Percentiles rank a stretch among this genome's conserved stretches.
phyloP scores from a whole-genome alignment of 352 stramenopile species.

The Poterioochromonas sp. region DNA sequence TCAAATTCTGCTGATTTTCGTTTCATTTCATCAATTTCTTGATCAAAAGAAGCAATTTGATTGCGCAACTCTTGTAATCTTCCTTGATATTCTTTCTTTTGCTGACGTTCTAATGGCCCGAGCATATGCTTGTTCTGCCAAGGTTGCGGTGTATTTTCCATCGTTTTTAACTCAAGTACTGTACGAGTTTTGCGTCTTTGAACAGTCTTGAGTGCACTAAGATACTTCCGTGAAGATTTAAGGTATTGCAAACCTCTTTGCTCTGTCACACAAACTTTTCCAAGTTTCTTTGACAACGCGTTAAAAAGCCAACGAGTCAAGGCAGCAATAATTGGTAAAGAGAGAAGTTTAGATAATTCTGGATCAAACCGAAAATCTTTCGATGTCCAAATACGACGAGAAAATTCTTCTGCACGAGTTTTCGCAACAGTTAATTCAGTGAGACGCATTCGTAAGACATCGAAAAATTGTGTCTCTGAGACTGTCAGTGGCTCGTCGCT shows the following conservation, averaged over 20 bases:
- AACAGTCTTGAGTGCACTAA: background rate
- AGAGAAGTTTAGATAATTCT: constrained; percentile 12
- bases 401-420: constrained; percentile 13
- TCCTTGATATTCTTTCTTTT: background rate
- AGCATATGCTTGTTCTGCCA: constrained; percentile 9
- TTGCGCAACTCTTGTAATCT: background rate
- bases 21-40: constrained; percentile 4
- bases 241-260: constrained; percentile 9
- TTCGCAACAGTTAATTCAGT: constrained; percentile 10
- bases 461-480: constrained; percentile 25
- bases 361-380: constrained; percentile 7
- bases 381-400: constrained; percentile 12
- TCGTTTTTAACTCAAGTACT: background rate
- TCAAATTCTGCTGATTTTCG: background rate
- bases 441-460: constrained; percentile 19
- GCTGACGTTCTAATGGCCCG: background rate
- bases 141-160: constrained; percentile 3
- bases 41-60: background rate
- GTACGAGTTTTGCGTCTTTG: background rate
- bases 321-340: constrained; percentile 3
- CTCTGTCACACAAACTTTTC: background rate
- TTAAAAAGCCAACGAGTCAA: constrained; percentile 22
- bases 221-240: background rate
- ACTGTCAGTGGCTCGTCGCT: background rate
- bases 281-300: background rate